Percentiles rank a stretch among this genome's conserved stretches.
Conservation (phyloP, 2,329 filamentous ascomycete species). For the Penicillium digitatum region DNA sequence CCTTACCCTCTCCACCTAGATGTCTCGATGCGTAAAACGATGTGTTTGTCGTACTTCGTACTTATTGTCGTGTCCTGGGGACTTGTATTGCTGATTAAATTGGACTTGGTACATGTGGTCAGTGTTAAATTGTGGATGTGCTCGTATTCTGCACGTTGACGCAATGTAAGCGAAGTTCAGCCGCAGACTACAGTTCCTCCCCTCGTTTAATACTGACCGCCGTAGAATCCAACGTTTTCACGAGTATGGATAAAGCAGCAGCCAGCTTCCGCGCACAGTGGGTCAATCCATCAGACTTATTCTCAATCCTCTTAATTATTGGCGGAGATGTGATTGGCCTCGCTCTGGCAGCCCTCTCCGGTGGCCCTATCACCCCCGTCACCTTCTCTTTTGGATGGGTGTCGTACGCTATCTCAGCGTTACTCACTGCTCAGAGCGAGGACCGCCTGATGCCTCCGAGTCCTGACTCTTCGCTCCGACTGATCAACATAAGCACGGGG, state of each 20-base stretch:
- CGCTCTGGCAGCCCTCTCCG: constrained; percentile 36
- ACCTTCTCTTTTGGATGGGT: constrained; percentile 44
- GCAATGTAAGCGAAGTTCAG: neutral
- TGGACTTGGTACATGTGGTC: neutral
- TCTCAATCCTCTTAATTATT: constrained; percentile 37
- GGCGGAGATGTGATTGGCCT: constrained; percentile 35
- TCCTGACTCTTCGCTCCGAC: constrained; percentile 29
- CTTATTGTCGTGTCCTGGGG: neutral
- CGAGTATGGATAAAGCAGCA: neutral
- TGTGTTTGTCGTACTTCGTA: neutral
- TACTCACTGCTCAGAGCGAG: constrained; percentile 33
- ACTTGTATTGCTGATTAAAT: neutral
- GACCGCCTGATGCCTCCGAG: constrained; percentile 33
- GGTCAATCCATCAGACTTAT: constrained; percentile 25
- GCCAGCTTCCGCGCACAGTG: constrained; percentile 1
- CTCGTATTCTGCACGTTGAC: neutral
- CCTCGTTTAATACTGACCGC: neutral
- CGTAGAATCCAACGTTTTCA: neutral
- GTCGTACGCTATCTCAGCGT: constrained; percentile 31
- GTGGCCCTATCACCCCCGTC: constrained; percentile 28
- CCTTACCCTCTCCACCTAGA: neutral
- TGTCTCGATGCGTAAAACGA: neutral
- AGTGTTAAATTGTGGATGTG: neutral
- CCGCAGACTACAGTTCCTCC: neutral
- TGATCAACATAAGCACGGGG: constrained; percentile 39